Base-by-base conservation (phyloP, 2,329 filamentous ascomycete species). In the Scytalidium lignicola region DNA sequence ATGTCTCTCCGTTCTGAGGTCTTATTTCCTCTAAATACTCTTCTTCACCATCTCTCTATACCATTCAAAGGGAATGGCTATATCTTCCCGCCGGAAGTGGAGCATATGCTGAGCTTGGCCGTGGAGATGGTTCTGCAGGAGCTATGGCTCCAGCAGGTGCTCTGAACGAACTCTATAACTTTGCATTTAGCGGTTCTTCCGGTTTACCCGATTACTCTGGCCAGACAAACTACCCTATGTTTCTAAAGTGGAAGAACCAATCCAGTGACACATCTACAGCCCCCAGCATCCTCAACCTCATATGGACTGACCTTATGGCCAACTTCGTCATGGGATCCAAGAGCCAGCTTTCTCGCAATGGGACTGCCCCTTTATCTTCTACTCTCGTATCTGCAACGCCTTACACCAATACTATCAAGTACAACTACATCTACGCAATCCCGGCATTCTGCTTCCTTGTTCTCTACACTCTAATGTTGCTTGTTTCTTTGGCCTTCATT, bases 271-370 rank as follows among this genome's bases (percentile, higher is more conserved):
- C 65, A 0, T 47, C 47, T 0, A 57, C 54, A 0, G 63, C 67
- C 1, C 59, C 63, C 0, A 55, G 59, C 12, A 72, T 74, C 8
- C 56, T 73, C 10, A 70, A 74, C 51, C 58, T 73, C 0, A 64
- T 75, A 4, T 75, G 70, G 67, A 74, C 72, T 0, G 72, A 76
- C 48, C 47, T 71, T 5, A 64, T 66, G 1, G 66, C 72, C 1
- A 71, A 69, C 15, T 58, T 67, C 1, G 66, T 74, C 0, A 62
- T 73, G 0, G 71, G 72, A 3, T 73, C 69, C 1, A 65, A 57
- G 41, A 54, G 55, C 0, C 47, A 55, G n/a, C 48, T 56, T 8
- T 26, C 23, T 10, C 23, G 23, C 23, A 26, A 26, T 10, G 54
- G 55, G 2, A 37, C 47, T 20, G 42, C 54, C 50, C 2, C 10